These are phyloP conservation scores for Phialocephala subalpina DNA, from an alignment of 2,329 filamentous ascomycete species.

Conservation along the genomic window DNA sequence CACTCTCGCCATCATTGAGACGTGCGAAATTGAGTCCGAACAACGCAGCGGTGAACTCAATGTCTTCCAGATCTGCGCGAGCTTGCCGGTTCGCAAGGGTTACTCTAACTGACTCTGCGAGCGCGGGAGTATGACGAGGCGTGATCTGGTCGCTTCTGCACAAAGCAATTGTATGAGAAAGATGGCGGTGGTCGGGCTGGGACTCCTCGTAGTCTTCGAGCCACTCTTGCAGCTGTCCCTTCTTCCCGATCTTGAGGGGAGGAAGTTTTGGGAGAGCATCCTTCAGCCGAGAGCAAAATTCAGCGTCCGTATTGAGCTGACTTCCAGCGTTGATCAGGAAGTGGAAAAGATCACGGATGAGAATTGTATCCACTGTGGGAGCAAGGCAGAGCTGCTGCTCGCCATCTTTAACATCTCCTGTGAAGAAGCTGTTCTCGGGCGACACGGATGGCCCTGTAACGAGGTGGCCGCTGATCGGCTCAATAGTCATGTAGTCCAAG, in stretches of 20 bases:
- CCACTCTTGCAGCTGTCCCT: constrained; percentile 53
- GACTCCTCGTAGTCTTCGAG: constrained; percentile 47
- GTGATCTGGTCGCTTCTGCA: constrained; percentile 14
- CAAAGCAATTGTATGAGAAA: constrained; percentile 48
- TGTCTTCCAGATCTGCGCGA: constrained; percentile 11
- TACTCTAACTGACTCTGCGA: constrained; percentile 9
- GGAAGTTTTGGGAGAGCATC: constrained; percentile 29
- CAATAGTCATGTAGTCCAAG: constrained; percentile 44
- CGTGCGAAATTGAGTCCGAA: constrained; percentile 13
- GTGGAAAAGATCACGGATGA: constrained; percentile 12
- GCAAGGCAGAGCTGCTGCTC: constrained; percentile 10
- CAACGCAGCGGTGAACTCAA: constrained; percentile 13
- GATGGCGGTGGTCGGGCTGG: constrained; percentile 59
- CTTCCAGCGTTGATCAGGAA: constrained; percentile 9
- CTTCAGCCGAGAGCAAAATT: constrained; percentile 7
- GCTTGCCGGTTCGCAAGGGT: constrained; percentile 12
- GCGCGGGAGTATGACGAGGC: constrained; percentile 6
- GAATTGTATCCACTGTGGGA: constrained; percentile 6
- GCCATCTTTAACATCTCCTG: background rate
- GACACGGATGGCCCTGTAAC: constrained; percentile 12
- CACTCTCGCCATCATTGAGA: constrained; percentile 7
- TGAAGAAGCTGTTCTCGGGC: constrained; percentile 13
- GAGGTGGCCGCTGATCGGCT: constrained; percentile 31
- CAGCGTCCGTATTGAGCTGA: constrained; percentile 7
- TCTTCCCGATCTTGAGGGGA: constrained; percentile 52